Base-by-base conservation (phyloP, 768 basidiomycete genomes). In the Paxillus rubicundulus region DNA sequence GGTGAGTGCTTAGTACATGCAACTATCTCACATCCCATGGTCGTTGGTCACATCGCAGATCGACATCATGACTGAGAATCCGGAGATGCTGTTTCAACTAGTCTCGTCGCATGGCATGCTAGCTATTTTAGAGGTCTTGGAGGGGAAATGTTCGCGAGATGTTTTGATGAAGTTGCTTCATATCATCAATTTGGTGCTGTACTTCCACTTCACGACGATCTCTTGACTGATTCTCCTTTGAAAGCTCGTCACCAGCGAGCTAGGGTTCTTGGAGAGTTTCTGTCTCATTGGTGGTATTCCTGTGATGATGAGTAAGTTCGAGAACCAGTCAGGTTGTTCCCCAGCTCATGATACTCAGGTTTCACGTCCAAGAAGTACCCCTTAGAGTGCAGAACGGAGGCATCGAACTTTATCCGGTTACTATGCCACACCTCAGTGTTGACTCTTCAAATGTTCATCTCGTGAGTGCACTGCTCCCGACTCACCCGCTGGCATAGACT, bases 401-500 rank as follows among this genome's bases (percentile, higher is more conserved):
- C 95, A 0, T 98, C 97, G 2, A 86, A 91, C 61, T 98, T 98
- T 69, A 91, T 99, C 47, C 86, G 91, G 24, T 72, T 95, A 13
- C 80, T 98, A 21, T 97, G 96, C 66, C 85, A 93, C 64, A 89
- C 93, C 0, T 98, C 96, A 2, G 86, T 93, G 10, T 71, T 97
- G 56, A 99, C 96, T 2, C 73, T 98, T 36, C 96, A 98, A 65
- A 98, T 98, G 96, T 98, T 98, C 73, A 97, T 98, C 56, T 90
- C 93, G 92, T 94, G 65, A 53, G 92, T 82, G 20, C n/a, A n/a
- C 47, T 24, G 5, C 36, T 14, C 12, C 12, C 43, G 38, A 9
- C 24, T 3, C 9, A 13, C 37, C 42, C 0, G 27, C 14, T 53
- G 27, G 28, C 37, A 47, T 33, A 12, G 33, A 9, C 46, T 54